phyloP scores from a whole-genome alignment of 202 grass and related monocot genomes.

The Carex arenaria region DNA sequence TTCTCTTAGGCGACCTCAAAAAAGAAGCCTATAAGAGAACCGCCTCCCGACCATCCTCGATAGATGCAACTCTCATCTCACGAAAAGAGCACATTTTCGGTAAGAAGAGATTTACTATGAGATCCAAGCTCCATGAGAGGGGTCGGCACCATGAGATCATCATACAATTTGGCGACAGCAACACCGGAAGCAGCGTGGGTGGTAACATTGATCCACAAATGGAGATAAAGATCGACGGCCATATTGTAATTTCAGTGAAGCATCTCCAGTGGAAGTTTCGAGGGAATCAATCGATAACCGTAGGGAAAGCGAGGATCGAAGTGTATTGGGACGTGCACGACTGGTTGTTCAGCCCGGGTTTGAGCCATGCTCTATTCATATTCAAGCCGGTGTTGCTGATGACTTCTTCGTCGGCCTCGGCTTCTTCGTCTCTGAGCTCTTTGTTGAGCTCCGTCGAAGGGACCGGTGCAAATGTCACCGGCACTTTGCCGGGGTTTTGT shows the following conservation, averaged over 20 bases:
- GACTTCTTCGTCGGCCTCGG: conserved; percentile 28
- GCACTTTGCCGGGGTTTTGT: conserved; percentile 31
- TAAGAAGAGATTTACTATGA: conserved; percentile 69
- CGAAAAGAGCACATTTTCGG: conserved; percentile 87
- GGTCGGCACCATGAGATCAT: conserved; percentile 60
- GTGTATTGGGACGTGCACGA: conserved; percentile 77
- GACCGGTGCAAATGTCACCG: not conserved
- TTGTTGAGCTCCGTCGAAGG: conserved; percentile 11
- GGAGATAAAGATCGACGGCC: conserved; percentile 60
- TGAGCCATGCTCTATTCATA: conserved; percentile 63
- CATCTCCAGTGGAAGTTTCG: conserved; percentile 75
- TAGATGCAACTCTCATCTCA: conserved; percentile 62
- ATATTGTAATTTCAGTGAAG: conserved; percentile 56
- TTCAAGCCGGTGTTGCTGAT: conserved; percentile 57
- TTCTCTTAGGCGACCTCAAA: conserved; percentile 77
- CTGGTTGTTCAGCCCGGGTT: conserved; percentile 67
- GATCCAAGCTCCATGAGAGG: conserved; percentile 65
- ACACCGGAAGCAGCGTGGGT: conserved; percentile 22
- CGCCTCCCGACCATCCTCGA: conserved; percentile 40
- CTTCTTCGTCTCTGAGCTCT: conserved; percentile 15
- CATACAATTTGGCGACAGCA: conserved; percentile 46
- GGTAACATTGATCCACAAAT: conserved; percentile 42
- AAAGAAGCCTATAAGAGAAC: conserved; percentile 75
- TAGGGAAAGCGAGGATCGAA: conserved; percentile 59
- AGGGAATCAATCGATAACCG: conserved; percentile 59